phyloP scores from a whole-genome alignment of 1,284 basidiomycete genomes.

The Trichosporon faecale region DNA sequence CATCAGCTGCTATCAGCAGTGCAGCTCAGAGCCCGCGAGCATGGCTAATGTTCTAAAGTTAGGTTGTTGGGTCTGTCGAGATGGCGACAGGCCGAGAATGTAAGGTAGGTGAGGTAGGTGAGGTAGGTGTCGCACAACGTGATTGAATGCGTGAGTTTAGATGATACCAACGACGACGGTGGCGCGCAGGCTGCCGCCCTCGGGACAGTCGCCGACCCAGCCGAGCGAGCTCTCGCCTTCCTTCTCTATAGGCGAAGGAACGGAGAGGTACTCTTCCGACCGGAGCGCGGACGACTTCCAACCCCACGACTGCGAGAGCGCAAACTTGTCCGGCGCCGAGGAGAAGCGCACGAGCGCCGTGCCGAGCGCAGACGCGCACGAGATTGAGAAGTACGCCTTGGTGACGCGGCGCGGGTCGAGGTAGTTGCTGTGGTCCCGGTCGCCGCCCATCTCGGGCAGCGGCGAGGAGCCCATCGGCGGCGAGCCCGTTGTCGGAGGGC shows the following conservation, averaged over 20 bases:
- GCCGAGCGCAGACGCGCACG: slow-evolving; percentile 75
- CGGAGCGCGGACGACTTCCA: slow-evolving; percentile 54
- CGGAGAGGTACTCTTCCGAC: slow-evolving; percentile 49
- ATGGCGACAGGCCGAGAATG: background rate
- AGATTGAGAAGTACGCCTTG: slow-evolving; percentile 71
- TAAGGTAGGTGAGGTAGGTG: background rate
- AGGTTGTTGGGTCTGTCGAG: background rate
- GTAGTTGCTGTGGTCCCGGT: slow-evolving; percentile 36
- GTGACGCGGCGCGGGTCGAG: slow-evolving; percentile 50
- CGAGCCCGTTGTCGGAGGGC: slow-evolving; percentile 19
- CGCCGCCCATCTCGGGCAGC: slow-evolving; percentile 25
- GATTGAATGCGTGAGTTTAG: slow-evolving; percentile 41
- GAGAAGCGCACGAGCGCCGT: slow-evolving; percentile 74
- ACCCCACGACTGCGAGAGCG: slow-evolving; percentile 60
- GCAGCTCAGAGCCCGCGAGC: background rate
- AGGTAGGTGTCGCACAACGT: background rate
- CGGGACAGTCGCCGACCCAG: slow-evolving; percentile 40
- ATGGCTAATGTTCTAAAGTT: background rate
- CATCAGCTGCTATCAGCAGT: background rate
- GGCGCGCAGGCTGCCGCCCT: slow-evolving; percentile 66
- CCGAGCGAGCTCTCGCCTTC: slow-evolving; percentile 58
- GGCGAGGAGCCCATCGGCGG: slow-evolving; percentile 8
- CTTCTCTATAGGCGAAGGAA: slow-evolving; percentile 54
- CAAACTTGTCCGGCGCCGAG: slow-evolving; percentile 80
- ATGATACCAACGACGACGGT: slow-evolving; percentile 71